These are phyloP conservation scores for Babesia ovis DNA, from an alignment of 169 alveolate genomes.

Conservation along the genomic window DNA sequence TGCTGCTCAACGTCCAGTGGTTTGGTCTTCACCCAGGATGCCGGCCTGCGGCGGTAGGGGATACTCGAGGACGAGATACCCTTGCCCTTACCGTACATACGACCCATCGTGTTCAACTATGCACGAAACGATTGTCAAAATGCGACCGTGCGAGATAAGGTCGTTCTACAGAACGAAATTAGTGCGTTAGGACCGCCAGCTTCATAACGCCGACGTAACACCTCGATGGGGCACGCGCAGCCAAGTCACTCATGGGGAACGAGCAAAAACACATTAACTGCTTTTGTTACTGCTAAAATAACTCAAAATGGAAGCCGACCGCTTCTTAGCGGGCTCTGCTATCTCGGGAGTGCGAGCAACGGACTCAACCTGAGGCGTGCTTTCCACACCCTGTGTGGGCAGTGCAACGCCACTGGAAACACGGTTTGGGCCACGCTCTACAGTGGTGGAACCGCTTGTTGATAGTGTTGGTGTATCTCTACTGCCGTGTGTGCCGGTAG, in stretches of 20 bases:
- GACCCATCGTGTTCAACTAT: slow-evolving; percentile 80
- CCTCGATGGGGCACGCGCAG: slow-evolving; percentile 29
- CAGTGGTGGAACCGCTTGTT: not conserved
- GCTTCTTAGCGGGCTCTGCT: slow-evolving; percentile 5
- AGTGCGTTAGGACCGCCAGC: not conserved
- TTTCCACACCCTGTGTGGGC: not conserved
- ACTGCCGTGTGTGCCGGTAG: not conserved
- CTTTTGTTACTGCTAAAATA: slow-evolving; percentile 2
- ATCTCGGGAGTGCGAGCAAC: not conserved
- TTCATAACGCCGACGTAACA: not conserved
- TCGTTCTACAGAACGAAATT: slow-evolving; percentile 9
- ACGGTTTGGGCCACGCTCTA: not conserved
- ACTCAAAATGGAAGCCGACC: slow-evolving; percentile 5
- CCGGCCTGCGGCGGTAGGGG: slow-evolving; percentile 96
- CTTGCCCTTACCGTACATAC: slow-evolving; percentile 90
- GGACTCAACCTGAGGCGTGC: not conserved
- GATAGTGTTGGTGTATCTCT: not conserved
- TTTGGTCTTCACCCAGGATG: slow-evolving; percentile 95
- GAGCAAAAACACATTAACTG: not conserved
- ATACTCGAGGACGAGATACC: slow-evolving; percentile 92
- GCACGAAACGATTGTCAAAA: not conserved
- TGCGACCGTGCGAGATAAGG: not conserved
- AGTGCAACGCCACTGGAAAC: not conserved
- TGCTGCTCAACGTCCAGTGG: slow-evolving; percentile 92
- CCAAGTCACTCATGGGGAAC: slow-evolving; percentile 11